Base-by-base conservation (phyloP, 2,329 filamentous ascomycete genomes). In the Aspergillus jensenii region DNA sequence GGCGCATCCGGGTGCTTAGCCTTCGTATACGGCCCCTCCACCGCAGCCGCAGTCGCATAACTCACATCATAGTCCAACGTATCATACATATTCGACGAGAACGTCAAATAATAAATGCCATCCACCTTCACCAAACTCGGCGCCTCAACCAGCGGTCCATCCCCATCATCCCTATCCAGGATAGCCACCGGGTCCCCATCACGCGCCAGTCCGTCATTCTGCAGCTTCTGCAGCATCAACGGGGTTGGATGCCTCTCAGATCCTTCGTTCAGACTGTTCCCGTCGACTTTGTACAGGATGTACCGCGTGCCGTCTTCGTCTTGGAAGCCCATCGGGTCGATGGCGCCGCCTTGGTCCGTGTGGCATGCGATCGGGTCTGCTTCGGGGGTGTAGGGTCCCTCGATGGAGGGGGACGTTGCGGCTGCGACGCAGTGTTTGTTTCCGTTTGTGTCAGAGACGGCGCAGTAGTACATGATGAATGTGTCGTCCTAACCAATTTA, bases 261-360 rank as follows among this genome's bases (percentile, higher is more conserved):
- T n/a, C 72, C 56, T 59, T 79, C 82, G 59, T 79, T 78, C 37
- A 82, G 71, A 57, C 76, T 78, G 71, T 88, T 89, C 39, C 86
- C 86, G 69, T 90, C 87, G 25, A 88, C 76, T 70, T 89, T 90
- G 76, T 87, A 90, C 9, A 83, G 73, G 5, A 89, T 78, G 67
- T 87, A 89, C 6, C 81, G 79, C 33, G 70, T 78, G 31, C 82
- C 82, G 44, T 81, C 78, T 11, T 69, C 68, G 65, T 89, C 86
- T 11, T 73, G 65, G 71, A 87, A 89, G 3, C 83, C 84, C 0
- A 82, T 76, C 0, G 86, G 76, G 65, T 90, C 87, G 64, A 89
- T 89, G 17, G 85, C 81, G 35, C 86, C 86, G 19, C 86, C 86
- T 52, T 77, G 67, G 52, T 75, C 74, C 1, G 79, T 65, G 1